phyloP scores from a whole-genome alignment of 116 monocot genomes.

The Iris pallida region DNA sequence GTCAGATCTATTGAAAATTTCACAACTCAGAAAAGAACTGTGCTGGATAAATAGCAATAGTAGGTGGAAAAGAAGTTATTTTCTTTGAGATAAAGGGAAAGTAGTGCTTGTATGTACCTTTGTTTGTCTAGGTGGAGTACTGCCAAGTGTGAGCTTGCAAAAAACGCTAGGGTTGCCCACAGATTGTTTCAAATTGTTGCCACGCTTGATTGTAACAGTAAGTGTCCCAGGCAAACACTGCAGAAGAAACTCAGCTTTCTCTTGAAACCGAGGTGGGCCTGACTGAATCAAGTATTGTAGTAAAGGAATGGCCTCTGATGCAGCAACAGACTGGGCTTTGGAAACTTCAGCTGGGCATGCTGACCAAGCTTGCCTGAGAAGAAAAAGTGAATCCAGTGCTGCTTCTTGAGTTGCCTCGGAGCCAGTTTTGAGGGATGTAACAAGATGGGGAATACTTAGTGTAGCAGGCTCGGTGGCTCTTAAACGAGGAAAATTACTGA shows the following conservation, averaged over 20 bases:
- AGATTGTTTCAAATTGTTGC: constrained; percentile 85
- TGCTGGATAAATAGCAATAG: no score
- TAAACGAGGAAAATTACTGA: constrained; percentile 83
- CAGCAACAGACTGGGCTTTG: constrained; percentile 82
- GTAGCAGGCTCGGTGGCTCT: constrained; percentile 92
- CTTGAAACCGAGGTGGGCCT: constrained; percentile 88
- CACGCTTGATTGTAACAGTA: constrained; percentile 80
- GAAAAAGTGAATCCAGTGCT: constrained; percentile 77
- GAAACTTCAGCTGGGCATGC: constrained; percentile 89
- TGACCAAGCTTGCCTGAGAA: constrained; percentile 89
- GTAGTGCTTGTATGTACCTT: constrained; percentile 40
- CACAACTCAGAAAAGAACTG: no score
- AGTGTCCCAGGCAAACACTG: constrained; percentile 89
- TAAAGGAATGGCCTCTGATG: constrained; percentile 81
- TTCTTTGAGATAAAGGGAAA: no score
- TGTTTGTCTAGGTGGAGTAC: constrained; percentile 60
- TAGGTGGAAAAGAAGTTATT: no score
- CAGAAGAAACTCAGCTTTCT: constrained; percentile 84
- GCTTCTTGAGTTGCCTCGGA: constrained; percentile 91
- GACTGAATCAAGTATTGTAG: constrained; percentile 90
- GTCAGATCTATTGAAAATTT: no score
- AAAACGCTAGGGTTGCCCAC: constrained; percentile 88
- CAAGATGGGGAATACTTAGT: constrained; percentile 79
- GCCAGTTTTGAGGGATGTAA: constrained; percentile 78
- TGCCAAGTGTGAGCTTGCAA: constrained; percentile 89